phyloP scores from a whole-genome alignment of 805 yeast genomes.

The Scheffersomyces spartinae region DNA sequence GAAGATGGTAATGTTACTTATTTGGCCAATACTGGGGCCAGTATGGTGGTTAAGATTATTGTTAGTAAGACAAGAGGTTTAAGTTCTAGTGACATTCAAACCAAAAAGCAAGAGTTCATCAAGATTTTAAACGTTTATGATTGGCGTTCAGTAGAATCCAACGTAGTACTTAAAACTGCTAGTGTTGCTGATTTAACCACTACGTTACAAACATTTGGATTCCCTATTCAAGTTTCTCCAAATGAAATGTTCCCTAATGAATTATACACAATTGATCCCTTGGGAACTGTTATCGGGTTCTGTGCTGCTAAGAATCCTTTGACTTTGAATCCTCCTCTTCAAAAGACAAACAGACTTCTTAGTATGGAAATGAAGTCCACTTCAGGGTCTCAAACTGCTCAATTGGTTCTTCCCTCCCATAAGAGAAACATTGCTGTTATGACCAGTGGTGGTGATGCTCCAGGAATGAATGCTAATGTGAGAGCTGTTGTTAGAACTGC shows the following conservation, averaged over 20 bases:
- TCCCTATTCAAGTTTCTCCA: constrained; percentile 51
- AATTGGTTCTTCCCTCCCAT: constrained; percentile 1
- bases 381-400: neutral
- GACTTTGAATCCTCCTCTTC: constrained; percentile 34
- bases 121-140: constrained; percentile 20
- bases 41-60: constrained; percentile 11
- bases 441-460: constrained; percentile 80
- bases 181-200: constrained; percentile 27
- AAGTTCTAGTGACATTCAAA: constrained; percentile 9
- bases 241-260: constrained; percentile 66
- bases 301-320: constrained; percentile 50
- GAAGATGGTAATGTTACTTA: constrained; percentile 8
- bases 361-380: constrained; percentile 1
- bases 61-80: constrained; percentile 8
- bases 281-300: constrained; percentile 76
- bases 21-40: constrained; percentile 13
- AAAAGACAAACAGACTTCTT: constrained; percentile 4
- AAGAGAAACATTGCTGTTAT: constrained; percentile 54
- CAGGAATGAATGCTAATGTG: constrained; percentile 72
- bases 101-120: constrained; percentile 6
- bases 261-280: constrained; percentile 69
- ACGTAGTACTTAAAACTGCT: constrained; percentile 35
- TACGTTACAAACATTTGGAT: constrained; percentile 15
- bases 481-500: constrained; percentile 63
- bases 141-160: constrained; percentile 37